phyloP scores from a whole-genome alignment of 345 rosid species.

The Gossypium arboreum region DNA sequence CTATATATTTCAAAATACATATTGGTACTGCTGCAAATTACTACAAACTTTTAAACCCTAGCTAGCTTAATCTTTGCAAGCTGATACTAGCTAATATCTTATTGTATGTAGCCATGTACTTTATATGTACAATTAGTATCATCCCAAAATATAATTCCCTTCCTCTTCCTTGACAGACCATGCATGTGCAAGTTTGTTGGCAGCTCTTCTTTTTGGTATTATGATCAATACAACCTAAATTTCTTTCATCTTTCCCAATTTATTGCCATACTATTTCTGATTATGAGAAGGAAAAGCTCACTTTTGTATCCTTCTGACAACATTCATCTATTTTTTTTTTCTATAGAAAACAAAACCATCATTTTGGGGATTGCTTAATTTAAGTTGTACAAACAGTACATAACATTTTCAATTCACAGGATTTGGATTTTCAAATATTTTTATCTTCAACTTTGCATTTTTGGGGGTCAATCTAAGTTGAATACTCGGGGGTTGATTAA shows the following conservation, averaged over 20 bases:
- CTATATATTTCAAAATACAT: no score
- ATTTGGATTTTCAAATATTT: not conserved
- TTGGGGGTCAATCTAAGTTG: not conserved
- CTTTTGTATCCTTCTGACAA: not conserved
- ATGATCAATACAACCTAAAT: not conserved
- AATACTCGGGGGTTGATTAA: no score
- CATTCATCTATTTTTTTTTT: not conserved
- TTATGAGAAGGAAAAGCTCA: not conserved
- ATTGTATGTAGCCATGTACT: no score
- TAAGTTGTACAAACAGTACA: not conserved
- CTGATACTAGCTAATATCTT: not conserved
- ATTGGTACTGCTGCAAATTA: slow-evolving; percentile 14
- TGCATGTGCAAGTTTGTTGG: not conserved
- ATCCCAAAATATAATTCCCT: no score
- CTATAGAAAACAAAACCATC: not conserved
- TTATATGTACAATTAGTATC: no score
- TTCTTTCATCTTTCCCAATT: not conserved
- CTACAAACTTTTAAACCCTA: no score
- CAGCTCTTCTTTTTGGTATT: not conserved
- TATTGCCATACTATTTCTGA: not conserved
- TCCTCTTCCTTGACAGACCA: no score
- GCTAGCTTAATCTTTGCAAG: not conserved
- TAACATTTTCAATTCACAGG: not conserved
- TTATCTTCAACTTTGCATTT: not conserved
- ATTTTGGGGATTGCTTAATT: not conserved